Base-by-base conservation (phyloP, 176 grass and related monocot species). In the Triticum timopheevii region DNA sequence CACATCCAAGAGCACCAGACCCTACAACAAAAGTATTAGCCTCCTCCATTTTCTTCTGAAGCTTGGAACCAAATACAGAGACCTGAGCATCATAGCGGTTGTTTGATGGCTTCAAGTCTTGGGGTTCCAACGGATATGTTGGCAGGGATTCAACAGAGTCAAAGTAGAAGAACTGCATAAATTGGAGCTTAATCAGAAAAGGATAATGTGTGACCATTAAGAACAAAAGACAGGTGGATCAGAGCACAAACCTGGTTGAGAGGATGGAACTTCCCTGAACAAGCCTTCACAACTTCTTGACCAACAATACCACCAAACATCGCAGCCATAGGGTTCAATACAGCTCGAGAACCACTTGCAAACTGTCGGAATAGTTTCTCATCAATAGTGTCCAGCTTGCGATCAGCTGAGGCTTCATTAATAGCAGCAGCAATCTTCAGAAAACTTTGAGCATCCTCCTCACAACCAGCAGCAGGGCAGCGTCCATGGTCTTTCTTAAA, bases 251-350 rank as follows among this genome's bases (percentile, higher is more conserved):
- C 94, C 88, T 94, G 92, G 77, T 90, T 90, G 80, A 95, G 93
- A 68, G 90, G 93, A 86, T 95, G 93, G 67, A 95, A 92, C 66
- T 95, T 95, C 56, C 93, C 90, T 78, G 93, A 90, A 22, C 93
- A 95, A 11, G 88, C 90, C 81, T 95, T 95, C 36, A 95, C 88
- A 75, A 92, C 88, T 86, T 95, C 90, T 80, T 95, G 93, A 59
- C 93, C 93, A 90, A 95, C 93, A 81, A 92, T 92, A 84, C 91
- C 94, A 70, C 94, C 94, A 93, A 95, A 93, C 83, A 89, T 87
- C 47, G 94, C 89, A 30, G 94, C 91, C 94, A 95, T 95, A 72
- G 94, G 94, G 61, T 89, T 95, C 86, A 95, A 89, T 42, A 93
- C 76, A 74, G 94, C 91, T 78, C 66, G 23, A 65, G 94, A 91